Evolutionary conservation across 179 eudicot species (phyloP), one percentile per base, ranked within the genome.

Genomic region (Spinacia oleracea): DNA sequence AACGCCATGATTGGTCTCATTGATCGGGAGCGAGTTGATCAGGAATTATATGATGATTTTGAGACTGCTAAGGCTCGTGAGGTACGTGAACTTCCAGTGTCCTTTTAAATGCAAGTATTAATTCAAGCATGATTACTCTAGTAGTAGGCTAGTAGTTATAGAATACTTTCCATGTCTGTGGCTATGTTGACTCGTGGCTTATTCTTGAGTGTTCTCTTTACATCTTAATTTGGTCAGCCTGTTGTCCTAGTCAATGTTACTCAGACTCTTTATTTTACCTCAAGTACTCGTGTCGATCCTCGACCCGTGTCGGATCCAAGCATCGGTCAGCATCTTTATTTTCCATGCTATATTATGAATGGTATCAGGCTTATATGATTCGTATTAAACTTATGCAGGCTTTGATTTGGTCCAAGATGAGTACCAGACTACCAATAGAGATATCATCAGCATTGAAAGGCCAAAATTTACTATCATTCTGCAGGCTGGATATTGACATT

Each of bases 401-500:
- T 31, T 84, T 96, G 81, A 93, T 93, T 84, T 96, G 99, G 99
- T 96, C 99, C 77, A 96, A 96, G 87, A 96, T 93, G 98, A 96
- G 99, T 83, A 96, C 99, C 5, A 98, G 99, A 77, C 89, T 96
- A 77, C 98, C 99, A 46, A 96, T 96, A 81, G 99, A 96, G 83
- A 96, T 96, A 75, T 84, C 91, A 70, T 93, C 99, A 72, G 89
- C 98, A 73, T 89, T 96, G 98, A 90, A 87, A 73, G 88, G 88
- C 75, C 97, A 96, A 83, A 89, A 72, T 75, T 93, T 81, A 78
- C 50, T 74, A 74, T 78, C 99, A 46, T 91, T 93, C 86, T 93
- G 99, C 92, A 86, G 91, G 89, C 90, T 93, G 84, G 99, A 96
- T 80, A 96, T 96, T 72, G 99, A 96, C 83, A 96, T 96, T 74